phyloP scores from a whole-genome alignment of 1,284 basidiomycete genomes.

The Ustilago cynodontis region DNA sequence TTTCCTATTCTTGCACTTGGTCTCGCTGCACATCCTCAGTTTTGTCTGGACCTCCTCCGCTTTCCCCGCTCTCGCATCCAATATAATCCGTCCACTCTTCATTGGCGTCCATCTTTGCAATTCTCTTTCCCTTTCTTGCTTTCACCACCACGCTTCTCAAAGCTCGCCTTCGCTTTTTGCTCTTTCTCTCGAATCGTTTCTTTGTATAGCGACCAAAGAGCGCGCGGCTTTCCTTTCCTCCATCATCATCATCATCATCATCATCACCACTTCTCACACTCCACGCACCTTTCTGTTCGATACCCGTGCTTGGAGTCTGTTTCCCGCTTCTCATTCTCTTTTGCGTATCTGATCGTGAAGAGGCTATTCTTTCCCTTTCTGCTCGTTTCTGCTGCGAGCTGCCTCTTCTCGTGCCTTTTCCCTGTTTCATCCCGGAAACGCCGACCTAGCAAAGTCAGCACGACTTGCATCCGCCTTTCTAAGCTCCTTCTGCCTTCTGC shows the following conservation, averaged over 20 bases:
- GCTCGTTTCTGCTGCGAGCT: background rate
- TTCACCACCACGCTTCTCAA: background rate
- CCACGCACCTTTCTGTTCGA: slow-evolving; percentile 17
- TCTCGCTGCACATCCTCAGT: background rate
- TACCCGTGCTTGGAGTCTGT: slow-evolving; percentile 34
- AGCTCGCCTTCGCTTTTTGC: slow-evolving; percentile 8
- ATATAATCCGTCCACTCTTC: slow-evolving; percentile 12
- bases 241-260: slow-evolving; percentile 11
- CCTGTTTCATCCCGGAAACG: background rate
- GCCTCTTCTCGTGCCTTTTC: background rate
- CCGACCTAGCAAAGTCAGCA: background rate
- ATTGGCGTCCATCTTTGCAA: background rate
- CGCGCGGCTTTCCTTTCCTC: slow-evolving; percentile 6
- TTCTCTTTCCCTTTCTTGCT: background rate
- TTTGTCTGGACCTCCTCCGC: background rate
- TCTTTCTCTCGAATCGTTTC: slow-evolving; percentile 3
- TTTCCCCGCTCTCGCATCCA: slow-evolving; percentile 28
- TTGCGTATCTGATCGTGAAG: background rate
- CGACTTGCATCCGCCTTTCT: slow-evolving; percentile 11
- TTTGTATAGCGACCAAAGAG: slow-evolving; percentile 2
- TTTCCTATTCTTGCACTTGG: background rate
- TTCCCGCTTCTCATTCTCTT: background rate
- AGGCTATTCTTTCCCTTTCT: background rate
- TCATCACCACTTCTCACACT: slow-evolving; percentile 8
- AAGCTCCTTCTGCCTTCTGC: background rate